Conservation (phyloP, 768 basidiomycete species). For the Suillus plorans region DNA sequence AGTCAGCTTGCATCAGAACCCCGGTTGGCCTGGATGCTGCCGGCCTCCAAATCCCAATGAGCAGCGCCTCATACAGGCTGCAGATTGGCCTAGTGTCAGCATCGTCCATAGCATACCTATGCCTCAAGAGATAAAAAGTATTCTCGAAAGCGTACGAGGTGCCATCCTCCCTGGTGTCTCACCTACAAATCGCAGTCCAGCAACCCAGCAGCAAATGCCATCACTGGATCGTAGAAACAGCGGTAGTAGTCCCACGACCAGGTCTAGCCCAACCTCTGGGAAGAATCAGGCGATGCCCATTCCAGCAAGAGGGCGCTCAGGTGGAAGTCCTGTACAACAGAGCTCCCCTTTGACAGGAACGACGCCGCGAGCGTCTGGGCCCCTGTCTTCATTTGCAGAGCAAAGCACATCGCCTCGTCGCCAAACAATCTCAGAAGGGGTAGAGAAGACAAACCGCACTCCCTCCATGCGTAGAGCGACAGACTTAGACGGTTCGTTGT, state of each 20-base stretch:
- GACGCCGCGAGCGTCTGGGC: slow-evolving; percentile 29
- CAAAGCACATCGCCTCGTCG: slow-evolving; percentile 45
- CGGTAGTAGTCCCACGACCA: slow-evolving; percentile 30
- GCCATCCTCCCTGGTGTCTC: slow-evolving; percentile 32
- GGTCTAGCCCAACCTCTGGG: slow-evolving; percentile 35
- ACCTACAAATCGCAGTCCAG: slow-evolving; percentile 33
- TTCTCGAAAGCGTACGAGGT: slow-evolving; percentile 55
- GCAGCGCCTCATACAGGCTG: slow-evolving; percentile 60
- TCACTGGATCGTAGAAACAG: slow-evolving; percentile 48
- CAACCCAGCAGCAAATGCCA: slow-evolving; percentile 27
- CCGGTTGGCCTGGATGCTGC: slow-evolving; percentile 89
- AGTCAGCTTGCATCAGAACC: slow-evolving; percentile 59
- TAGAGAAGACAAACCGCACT: slow-evolving; percentile 54
- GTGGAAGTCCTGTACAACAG: slow-evolving; percentile 48
- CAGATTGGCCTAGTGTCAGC: slow-evolving; percentile 82
- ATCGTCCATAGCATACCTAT: slow-evolving; percentile 73
- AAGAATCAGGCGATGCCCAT: slow-evolving; percentile 37
- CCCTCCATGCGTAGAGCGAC: slow-evolving; percentile 61
- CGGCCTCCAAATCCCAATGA: slow-evolving; percentile 66
- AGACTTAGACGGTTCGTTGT: slow-evolving; percentile 51
- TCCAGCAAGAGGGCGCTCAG: slow-evolving; percentile 45
- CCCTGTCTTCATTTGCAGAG: slow-evolving; percentile 47
- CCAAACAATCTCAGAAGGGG: slow-evolving; percentile 49
- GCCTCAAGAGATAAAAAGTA: slow-evolving; percentile 67
- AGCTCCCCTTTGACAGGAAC: slow-evolving; percentile 21